Conservation (phyloP, 1,284 basidiomycete species). For the Ganoderma meredithae region DNA sequence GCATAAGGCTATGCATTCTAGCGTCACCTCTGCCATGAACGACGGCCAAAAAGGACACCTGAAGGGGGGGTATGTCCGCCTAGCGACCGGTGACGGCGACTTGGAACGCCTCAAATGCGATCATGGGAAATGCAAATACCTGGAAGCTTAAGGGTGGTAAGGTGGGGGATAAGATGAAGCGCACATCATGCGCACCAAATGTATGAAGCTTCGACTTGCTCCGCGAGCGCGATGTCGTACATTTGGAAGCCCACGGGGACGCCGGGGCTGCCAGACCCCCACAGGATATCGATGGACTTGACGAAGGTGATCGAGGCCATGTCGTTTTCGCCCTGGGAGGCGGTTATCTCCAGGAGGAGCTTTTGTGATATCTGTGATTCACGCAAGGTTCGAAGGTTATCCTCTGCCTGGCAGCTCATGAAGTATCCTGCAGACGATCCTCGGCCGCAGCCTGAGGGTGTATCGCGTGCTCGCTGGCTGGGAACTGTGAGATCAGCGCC, state of each 20-base stretch:
- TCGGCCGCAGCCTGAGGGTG: neutral
- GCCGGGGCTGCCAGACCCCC: neutral
- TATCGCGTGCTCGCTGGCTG: neutral
- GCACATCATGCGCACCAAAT: neutral
- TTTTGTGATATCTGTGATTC: neutral
- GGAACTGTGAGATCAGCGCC: neutral
- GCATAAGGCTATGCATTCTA: neutral
- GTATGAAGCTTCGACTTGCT: neutral
- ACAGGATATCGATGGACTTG: neutral
- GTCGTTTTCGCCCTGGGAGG: neutral
- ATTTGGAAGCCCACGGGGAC: neutral
- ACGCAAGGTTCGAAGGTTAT: neutral
- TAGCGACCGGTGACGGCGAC: conserved; percentile 3
- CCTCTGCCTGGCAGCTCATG: neutral
- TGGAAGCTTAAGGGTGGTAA: neutral
- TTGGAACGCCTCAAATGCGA: neutral
- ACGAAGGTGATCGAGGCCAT: neutral
- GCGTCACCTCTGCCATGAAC: neutral
- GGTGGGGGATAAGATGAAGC: neutral
- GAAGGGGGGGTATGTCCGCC: neutral
- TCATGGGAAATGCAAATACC: neutral
- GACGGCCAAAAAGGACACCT: conserved; percentile 2
- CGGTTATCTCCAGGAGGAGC: neutral
- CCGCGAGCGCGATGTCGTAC: neutral
- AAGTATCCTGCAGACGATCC: neutral